These are phyloP conservation scores for Trichoderma lentiforme DNA, from an alignment of 2,329 filamentous ascomycete genomes.

Conservation along the genomic window DNA sequence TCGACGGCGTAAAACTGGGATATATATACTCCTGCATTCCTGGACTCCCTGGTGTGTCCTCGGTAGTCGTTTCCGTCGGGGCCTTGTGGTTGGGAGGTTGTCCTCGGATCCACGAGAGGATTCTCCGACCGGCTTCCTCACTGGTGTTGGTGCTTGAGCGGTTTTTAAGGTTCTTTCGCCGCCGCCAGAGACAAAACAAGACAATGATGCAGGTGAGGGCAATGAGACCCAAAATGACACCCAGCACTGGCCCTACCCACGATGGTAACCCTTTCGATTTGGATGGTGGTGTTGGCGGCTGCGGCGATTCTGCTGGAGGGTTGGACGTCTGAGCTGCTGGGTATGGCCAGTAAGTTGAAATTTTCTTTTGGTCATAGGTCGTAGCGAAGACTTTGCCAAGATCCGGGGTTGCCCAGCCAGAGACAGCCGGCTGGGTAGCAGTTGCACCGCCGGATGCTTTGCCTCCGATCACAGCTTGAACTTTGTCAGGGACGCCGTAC, in stretches of 20 bases:
- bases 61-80: conserved; percentile 42
- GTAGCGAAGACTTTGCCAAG: conserved; percentile 54
- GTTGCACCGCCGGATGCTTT: conserved; percentile 65
- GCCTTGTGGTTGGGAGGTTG: conserved; percentile 43
- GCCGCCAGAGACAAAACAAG: conserved; percentile 51
- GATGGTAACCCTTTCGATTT: conserved; percentile 42
- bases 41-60: conserved; percentile 39
- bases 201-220: conserved; percentile 51
- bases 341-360: conserved; percentile 62
- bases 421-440: conserved; percentile 58
- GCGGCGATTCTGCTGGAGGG: conserved; percentile 21
- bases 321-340: conserved; percentile 27
- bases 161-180: conserved; percentile 40
- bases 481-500: conserved; percentile 67
- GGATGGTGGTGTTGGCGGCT: conserved; percentile 19
- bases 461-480: conserved; percentile 67
- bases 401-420: conserved; percentile 49
- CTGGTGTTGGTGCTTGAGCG: conserved; percentile 39
- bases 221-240: conserved; percentile 58
- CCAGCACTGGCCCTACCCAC: conserved; percentile 61
- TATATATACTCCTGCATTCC: conserved; percentile 38
- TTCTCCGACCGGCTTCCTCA: conserved; percentile 46
- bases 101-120: conserved; percentile 52
- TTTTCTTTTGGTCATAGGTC: conserved; percentile 54
- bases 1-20: conserved; percentile 3